Evolutionary conservation across 1,284 basidiomycete species (phyloP).

Genomic region (Macrocystidia cucumis): DNA sequence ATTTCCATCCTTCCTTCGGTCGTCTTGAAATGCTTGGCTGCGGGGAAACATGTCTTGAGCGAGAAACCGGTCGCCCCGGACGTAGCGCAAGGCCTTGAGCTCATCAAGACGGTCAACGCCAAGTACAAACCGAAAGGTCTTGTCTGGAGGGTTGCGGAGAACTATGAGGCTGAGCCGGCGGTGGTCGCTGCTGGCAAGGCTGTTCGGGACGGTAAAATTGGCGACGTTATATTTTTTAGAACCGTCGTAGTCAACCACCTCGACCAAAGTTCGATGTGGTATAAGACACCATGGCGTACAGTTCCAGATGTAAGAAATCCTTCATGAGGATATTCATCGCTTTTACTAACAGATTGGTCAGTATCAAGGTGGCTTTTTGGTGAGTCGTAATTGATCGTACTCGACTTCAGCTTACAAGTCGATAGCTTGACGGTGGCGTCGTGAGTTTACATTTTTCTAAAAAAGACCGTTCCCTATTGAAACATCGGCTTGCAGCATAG

Average conservation of each 20-base stretch:
- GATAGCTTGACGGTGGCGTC: conserved; percentile 69
- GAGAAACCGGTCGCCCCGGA: conserved; percentile 82
- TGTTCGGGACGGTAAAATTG: conserved; percentile 52
- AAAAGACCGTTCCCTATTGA: conserved; percentile 7
- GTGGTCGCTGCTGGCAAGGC: conserved; percentile 44
- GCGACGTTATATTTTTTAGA: conserved; percentile 58
- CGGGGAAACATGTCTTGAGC: conserved; percentile 81
- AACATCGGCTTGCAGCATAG: conserved; percentile 40
- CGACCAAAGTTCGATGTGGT: conserved; percentile 61
- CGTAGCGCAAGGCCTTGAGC: conserved; percentile 50
- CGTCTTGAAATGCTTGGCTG: conserved; percentile 51
- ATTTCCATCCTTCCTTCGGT: conserved; percentile 69
- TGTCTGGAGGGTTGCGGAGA: conserved; percentile 83
- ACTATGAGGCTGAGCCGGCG: conserved; percentile 68
- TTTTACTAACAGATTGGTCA: too few species aligned
- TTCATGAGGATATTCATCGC: conserved; percentile 1
- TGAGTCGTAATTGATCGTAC: conserved; percentile 24
- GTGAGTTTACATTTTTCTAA: conserved; percentile 33
- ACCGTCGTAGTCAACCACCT: conserved; percentile 48
- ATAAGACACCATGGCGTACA: conserved; percentile 77
- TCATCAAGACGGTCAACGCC: conserved; percentile 62
- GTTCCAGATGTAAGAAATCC: conserved; percentile 59
- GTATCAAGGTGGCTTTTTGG: conserved; percentile 80
- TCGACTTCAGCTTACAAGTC: too few species aligned
- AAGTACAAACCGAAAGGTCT: conserved; percentile 63